Base-by-base conservation (phyloP, 495 filamentous ascomycete species). In the Daldinia childiae region DNA sequence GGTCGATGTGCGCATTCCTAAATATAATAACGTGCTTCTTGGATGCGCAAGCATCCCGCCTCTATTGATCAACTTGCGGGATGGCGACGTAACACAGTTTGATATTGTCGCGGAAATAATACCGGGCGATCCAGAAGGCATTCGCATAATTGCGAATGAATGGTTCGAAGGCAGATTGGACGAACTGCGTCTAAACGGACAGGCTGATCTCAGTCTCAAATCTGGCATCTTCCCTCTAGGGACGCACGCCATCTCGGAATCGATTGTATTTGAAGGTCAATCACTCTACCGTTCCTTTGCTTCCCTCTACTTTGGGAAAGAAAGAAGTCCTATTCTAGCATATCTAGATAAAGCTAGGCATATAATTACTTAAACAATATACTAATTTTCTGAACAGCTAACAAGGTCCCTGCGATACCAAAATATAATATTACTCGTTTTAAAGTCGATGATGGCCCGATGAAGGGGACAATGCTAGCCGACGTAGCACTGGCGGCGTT, bases 101-200 rank as follows among this genome's bases (percentile, higher is more conserved):
- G 92, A 97, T 69, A 90, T 98, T 66, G 77, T 95, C 61, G 86
- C 89, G 32, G 90, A 95, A 66, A 78, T 97, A 57, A 78, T 85
- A 26, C 90, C 93, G 17, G 93, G 92, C 34, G 89, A 93, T 70
- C 80, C 92, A n/a, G 89, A 91, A 65, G 90, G 89, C 8, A 87
- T 97, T 57, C 89, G 91, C 50, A 84, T 83, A n/a, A 86, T 98
- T 63, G 93, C 93, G 17, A 89, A 93, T 69, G 92, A 97, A 77
- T 99, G 93, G 90, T 72, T 99, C 60, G 87, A 92, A 19, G 94
- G 95, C 34, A 88, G 85, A 58, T 78, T 99, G 56, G 86, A 86
- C 1, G 80, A 83, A 56, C 77, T 98, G 34, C 86, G 84, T 56
- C 76, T 98, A 3, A 83, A 87, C 56, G 94, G 91, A 12, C 90